These are phyloP conservation scores for Luzula sylvatica DNA, from an alignment of 176 grass and related monocot genomes.

Conservation along the genomic window DNA sequence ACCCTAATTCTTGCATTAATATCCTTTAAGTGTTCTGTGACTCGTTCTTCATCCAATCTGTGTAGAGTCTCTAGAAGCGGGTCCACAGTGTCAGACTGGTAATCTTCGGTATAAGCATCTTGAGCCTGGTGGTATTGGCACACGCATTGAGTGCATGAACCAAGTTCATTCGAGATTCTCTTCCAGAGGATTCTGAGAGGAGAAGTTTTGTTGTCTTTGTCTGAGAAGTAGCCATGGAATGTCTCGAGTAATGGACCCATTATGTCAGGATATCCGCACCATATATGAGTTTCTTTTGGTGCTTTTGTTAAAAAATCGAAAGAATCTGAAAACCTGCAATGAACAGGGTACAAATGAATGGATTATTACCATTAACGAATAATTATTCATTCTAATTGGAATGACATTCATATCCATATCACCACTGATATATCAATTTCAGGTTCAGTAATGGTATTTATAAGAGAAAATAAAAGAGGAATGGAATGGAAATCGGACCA, in stretches of 20 bases:
- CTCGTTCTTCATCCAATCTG: slow-evolving; percentile 67
- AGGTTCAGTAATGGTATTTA: neutral
- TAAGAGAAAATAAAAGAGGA: neutral
- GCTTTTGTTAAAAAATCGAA: slow-evolving; percentile 60
- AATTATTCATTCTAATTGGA: neutral
- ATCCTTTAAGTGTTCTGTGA: slow-evolving; percentile 48
- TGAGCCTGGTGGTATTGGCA: slow-evolving; percentile 81
- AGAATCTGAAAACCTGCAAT: slow-evolving; percentile 74
- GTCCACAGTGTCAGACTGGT: slow-evolving; percentile 47
- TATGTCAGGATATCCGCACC: slow-evolving; percentile 68
- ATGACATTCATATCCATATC: neutral
- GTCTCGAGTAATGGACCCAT: slow-evolving; percentile 82
- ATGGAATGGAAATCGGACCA: slow-evolving; percentile 27
- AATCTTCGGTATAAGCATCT: slow-evolving; percentile 43
- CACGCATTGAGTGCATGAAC: slow-evolving; percentile 72
- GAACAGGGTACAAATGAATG: slow-evolving; percentile 6
- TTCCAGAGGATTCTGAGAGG: slow-evolving; percentile 51
- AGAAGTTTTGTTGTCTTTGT: slow-evolving; percentile 32
- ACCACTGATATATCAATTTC: neutral
- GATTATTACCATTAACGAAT: slow-evolving; percentile 13
- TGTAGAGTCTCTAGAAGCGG: slow-evolving; percentile 62
- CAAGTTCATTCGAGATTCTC: slow-evolving; percentile 57
- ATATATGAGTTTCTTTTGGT: slow-evolving; percentile 53
- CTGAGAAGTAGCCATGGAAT: slow-evolving; percentile 58
- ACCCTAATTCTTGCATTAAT: slow-evolving; percentile 44